Evolutionary conservation across 129 eudicot genomes (phyloP).

Genomic region (Flaveria bidentis): DNA sequence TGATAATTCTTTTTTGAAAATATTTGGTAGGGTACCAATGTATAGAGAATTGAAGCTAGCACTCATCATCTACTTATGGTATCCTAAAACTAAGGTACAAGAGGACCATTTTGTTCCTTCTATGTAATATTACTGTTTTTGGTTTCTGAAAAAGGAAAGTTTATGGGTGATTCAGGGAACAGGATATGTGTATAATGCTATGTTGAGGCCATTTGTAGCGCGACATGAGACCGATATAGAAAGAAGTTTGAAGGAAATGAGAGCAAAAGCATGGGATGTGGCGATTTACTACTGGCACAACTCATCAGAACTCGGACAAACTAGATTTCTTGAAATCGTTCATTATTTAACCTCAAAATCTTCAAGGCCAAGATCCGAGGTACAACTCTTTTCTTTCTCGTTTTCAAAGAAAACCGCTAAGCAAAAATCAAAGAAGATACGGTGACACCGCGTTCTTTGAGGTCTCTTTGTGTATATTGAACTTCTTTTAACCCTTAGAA

Average conservation of each 20-base stretch:
- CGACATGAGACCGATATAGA: conserved; percentile 85
- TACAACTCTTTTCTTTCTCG: conserved; percentile 36
- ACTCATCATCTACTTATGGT: conserved; percentile 89
- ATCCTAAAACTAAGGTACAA: conserved; percentile 89
- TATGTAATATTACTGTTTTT: neutral
- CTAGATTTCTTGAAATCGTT: conserved; percentile 61
- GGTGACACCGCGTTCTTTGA: conserved; percentile 19
- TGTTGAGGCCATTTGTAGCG: conserved; percentile 66
- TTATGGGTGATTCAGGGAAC: conserved; percentile 62
- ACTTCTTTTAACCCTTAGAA: conserved; percentile 16
- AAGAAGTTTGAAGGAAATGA: conserved; percentile 56
- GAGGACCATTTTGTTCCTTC: neutral
- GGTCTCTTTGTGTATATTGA: conserved; percentile 31
- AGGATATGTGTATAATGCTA: conserved; percentile 60
- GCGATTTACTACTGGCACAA: conserved; percentile 87
- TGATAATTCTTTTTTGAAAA: neutral
- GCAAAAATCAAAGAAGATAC: conserved; percentile 40
- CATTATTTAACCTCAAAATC: conserved; percentile 57
- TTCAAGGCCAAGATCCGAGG: conserved; percentile 53
- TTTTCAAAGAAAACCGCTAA: conserved; percentile 39
- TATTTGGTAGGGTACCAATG: conserved; percentile 74
- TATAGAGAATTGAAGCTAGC: conserved; percentile 89
- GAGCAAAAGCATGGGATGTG: conserved; percentile 77
- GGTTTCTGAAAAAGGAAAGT: conserved; percentile 13
- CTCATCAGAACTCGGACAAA: conserved; percentile 67